These are phyloP conservation scores for Melampsora larici-populina DNA, from an alignment of 1,284 basidiomycete species.

Conservation along the genomic window DNA sequence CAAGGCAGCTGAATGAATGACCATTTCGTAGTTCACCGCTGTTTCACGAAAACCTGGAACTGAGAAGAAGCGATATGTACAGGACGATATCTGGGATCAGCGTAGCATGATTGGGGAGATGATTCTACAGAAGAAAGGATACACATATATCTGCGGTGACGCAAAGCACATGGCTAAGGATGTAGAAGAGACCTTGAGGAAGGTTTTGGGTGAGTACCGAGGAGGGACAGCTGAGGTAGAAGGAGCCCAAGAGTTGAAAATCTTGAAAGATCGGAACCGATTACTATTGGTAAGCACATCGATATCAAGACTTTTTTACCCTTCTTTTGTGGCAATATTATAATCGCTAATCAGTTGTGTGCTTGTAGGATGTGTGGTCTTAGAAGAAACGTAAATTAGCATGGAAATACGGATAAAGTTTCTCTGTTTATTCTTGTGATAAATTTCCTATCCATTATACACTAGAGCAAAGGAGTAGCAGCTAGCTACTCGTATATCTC, in stretches of 20 bases:
- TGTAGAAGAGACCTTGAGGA: conserved; percentile 80
- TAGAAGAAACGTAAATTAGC: neutral
- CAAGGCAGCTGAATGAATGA: neutral
- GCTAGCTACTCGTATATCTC: no score
- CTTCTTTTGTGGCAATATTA: neutral
- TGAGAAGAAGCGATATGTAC: conserved; percentile 34
- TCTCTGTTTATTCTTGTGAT: no score
- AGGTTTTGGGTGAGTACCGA: conserved; percentile 88
- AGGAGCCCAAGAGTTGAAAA: conserved; percentile 82
- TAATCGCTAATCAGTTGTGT: neutral
- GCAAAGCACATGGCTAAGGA: conserved; percentile 93
- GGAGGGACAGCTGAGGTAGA: conserved; percentile 78
- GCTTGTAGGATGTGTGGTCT: conserved; percentile 22
- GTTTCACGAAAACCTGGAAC: conserved; percentile 12
- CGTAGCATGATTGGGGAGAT: conserved; percentile 44
- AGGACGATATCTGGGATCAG: conserved; percentile 14
- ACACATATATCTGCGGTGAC: conserved; percentile 74
- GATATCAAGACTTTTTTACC: neutral
- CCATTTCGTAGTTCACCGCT: neutral
- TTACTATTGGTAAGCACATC: conserved; percentile 54
- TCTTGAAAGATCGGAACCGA: conserved; percentile 84
- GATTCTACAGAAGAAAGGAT: conserved; percentile 49
- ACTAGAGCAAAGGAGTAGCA: no score
- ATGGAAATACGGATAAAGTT: no score
- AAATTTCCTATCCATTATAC: no score